A percentile compares a stretch with the other conserved stretches of the same genome.
Evolutionary conservation across 192 early-diverging fungal genomes (phyloP).

Genomic region (Rhizophagus clarus): DNA sequence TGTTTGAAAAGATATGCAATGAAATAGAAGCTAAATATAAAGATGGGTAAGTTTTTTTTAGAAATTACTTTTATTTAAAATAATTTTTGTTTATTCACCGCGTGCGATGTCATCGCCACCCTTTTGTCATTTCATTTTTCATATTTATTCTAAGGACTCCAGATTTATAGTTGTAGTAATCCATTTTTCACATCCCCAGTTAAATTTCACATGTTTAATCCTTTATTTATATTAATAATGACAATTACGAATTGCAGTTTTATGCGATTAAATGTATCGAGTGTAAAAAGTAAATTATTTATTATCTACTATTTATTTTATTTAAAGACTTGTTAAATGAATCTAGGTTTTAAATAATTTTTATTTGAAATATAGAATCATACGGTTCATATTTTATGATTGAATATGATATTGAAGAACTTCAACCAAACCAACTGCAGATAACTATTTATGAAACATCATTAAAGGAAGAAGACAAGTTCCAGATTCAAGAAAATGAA

Average conservation of each 20-base stretch:
- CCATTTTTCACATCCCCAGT: no score
- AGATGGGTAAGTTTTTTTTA: not conserved
- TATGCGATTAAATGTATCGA: not conserved
- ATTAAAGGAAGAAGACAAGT: not conserved
- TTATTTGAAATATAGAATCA: not conserved
- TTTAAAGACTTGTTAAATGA: no score
- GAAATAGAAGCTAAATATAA: not conserved
- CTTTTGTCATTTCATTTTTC: no score
- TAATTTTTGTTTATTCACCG: no score
- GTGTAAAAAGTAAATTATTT: not conserved
- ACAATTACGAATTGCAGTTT: no score
- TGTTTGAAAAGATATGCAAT: not conserved
- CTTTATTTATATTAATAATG: no score
- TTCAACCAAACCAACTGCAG: not conserved
- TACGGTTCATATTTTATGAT: not conserved
- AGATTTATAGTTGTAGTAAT: no score
- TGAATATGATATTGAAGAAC: not conserved
- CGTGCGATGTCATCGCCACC: no score
- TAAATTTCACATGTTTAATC: no score
- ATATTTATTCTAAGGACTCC: no score
- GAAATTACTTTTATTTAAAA: no score
- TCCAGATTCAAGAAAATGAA: not conserved
- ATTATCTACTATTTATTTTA: not conserved
- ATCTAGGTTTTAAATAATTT: not conserved
- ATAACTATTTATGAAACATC: conserved; percentile 2